Evolutionary conservation across 2,329 filamentous ascomycete genomes (phyloP).

Genomic region (Pseudogymnoascus sp.): DNA sequence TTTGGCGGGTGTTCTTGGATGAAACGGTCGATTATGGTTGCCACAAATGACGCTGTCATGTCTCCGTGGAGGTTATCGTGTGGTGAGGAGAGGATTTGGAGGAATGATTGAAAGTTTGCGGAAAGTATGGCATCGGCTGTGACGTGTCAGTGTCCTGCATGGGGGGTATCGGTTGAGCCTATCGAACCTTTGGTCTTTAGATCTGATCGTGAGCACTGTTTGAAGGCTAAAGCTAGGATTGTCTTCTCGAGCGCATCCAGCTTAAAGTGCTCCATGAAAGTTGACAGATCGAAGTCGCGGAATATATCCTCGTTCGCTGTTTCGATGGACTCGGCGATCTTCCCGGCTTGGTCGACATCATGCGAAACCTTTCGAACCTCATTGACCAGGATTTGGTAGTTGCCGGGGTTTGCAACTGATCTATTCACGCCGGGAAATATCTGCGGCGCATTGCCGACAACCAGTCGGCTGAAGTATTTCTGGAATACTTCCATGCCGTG

Average conservation of each 20-base stretch:
- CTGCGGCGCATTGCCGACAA: slow-evolving; percentile 81
- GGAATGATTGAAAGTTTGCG: slow-evolving; percentile 66
- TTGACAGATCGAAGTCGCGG: slow-evolving; percentile 90
- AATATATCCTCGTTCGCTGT: slow-evolving; percentile 86
- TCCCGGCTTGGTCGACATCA: slow-evolving; percentile 73
- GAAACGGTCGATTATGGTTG: slow-evolving; percentile 74
- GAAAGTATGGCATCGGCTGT: slow-evolving; percentile 83
- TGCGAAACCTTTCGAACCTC: slow-evolving; percentile 82
- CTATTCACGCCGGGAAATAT: slow-evolving; percentile 78
- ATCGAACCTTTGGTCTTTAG: slow-evolving; percentile 76
- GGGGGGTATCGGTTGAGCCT: background rate
- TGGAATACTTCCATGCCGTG: slow-evolving; percentile 99
- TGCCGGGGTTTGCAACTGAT: slow-evolving; percentile 65
- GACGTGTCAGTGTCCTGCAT: slow-evolving; percentile 14
- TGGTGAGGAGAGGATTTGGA: slow-evolving; percentile 63
- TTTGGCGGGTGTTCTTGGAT: slow-evolving; percentile 79
- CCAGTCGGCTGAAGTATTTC: slow-evolving; percentile 87
- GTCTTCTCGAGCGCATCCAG: slow-evolving; percentile 83
- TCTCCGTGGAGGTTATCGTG: slow-evolving; percentile 57
- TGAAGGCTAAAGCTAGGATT: slow-evolving; percentile 80
- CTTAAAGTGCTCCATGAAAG: slow-evolving; percentile 93
- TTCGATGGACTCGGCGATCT: slow-evolving; percentile 90
- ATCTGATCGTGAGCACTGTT: slow-evolving; percentile 68
- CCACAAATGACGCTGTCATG: slow-evolving; percentile 60
- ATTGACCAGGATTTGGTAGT: slow-evolving; percentile 70